phyloP scores from a whole-genome alignment of 148 eudicot genomes.

The Chenopodium album region DNA sequence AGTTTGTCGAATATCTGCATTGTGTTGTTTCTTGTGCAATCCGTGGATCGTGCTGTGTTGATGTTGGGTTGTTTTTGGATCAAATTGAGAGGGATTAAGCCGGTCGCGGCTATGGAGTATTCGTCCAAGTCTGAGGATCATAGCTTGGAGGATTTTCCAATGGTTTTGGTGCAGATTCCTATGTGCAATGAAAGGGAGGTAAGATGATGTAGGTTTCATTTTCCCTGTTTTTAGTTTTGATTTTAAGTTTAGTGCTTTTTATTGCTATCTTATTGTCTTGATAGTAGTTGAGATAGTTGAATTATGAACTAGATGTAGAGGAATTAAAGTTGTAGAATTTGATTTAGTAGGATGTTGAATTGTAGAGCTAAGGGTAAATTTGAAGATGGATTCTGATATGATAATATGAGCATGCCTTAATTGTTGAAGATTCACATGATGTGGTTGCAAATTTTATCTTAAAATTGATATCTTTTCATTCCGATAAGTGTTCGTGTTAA shows the following conservation, averaged over 20 bases:
- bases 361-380: not conserved
- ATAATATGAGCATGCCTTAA: not conserved
- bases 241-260: not conserved
- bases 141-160: conserved; percentile 57
- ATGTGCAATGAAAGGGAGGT: conserved; percentile 99
- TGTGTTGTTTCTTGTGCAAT: conserved; percentile 71
- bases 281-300: not conserved
- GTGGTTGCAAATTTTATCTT: not conserved
- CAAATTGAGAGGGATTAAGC: conserved; percentile 60
- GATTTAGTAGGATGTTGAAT: not conserved
- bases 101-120: conserved; percentile 53
- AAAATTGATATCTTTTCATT: not conserved
- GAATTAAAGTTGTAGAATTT: not conserved
- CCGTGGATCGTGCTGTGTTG: conserved; percentile 67
- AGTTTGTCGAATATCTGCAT: conserved; percentile 66
- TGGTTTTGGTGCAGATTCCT: conserved; percentile 89
- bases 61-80: conserved; percentile 85
- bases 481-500: not conserved
- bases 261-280: not conserved
- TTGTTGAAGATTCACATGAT: not conserved
- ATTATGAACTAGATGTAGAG: not conserved
- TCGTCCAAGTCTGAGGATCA: conserved; percentile 14
- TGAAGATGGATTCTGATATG: not conserved
- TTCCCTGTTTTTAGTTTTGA: conserved; percentile 7
- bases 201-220: conserved; percentile 78